Evolutionary conservation across 2,329 filamentous ascomycete genomes (phyloP).

Genomic region (Epichloe hybrida): DNA sequence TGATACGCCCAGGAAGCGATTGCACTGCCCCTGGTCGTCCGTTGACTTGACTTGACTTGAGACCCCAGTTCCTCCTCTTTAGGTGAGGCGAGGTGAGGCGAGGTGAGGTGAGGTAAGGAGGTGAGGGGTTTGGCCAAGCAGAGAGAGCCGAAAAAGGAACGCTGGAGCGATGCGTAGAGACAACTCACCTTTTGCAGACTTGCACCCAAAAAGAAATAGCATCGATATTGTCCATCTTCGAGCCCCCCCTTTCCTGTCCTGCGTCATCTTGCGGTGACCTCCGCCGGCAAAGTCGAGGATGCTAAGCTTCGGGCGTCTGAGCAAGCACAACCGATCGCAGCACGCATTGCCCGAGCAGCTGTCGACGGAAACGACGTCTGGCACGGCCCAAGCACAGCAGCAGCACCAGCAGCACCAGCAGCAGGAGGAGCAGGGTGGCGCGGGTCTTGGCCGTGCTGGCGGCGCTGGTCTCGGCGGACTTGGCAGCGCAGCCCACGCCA

Average conservation of each 20-base stretch:
- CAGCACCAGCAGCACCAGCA: background rate
- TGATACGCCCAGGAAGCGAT: background rate
- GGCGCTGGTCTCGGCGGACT: background rate
- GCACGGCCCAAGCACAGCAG: conserved; percentile 7
- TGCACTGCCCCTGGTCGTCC: background rate
- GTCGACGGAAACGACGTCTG: conserved; percentile 18
- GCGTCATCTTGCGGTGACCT: background rate
- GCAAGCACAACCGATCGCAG: conserved; percentile 44
- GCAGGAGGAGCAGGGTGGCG: background rate
- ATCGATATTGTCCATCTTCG: conserved; percentile 2
- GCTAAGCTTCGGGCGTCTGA: conserved; percentile 40
- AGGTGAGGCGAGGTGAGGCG: too few species aligned
- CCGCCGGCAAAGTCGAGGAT: conserved; percentile 20
- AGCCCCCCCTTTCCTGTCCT: background rate
- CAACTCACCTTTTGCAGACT: conserved; percentile 7
- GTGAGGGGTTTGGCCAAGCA: conserved; percentile 1
- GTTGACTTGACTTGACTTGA: background rate
- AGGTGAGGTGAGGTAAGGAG: too few species aligned
- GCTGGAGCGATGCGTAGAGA: conserved; percentile 1
- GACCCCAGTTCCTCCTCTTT: too few species aligned
- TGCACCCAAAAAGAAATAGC: conserved; percentile 2
- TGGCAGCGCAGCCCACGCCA: conserved; percentile 11
- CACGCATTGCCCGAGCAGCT: conserved; percentile 36
- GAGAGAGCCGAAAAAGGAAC: conserved; percentile 3
- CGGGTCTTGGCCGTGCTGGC: background rate